Evolutionary conservation across 305 asterid genomes (phyloP).

Genomic region (Rubia peregrina): DNA sequence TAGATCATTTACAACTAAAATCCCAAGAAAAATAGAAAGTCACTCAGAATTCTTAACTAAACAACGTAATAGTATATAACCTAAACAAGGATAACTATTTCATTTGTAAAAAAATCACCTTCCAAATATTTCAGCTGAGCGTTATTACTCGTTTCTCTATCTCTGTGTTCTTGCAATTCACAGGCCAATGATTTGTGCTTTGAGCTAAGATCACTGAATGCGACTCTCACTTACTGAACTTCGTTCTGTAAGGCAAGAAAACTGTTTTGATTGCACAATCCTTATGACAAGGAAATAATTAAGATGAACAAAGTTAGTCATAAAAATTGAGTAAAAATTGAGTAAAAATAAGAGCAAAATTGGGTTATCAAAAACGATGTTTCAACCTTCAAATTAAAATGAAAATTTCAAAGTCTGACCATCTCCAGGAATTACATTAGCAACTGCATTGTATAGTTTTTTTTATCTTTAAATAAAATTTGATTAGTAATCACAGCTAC

Average conservation of each 20-base stretch:
- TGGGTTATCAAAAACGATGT: not conserved
- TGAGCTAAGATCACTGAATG: slow-evolving; percentile 53
- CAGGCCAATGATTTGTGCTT: slow-evolving; percentile 70
- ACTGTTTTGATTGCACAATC: slow-evolving; percentile 43
- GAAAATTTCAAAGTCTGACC: slow-evolving; percentile 38
- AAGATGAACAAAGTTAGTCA: not conserved
- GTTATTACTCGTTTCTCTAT: slow-evolving; percentile 71
- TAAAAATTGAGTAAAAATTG: too few species aligned
- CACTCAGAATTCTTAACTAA: not conserved
- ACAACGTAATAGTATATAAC: not conserved
- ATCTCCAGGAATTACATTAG: slow-evolving; percentile 39
- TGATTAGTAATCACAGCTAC: slow-evolving; percentile 51
- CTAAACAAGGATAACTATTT: not conserved
- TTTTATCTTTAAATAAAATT: slow-evolving; percentile 47
- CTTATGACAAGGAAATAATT: slow-evolving; percentile 31
- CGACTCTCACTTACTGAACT: slow-evolving; percentile 53
- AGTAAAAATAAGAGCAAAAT: not conserved
- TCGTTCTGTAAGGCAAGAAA: slow-evolving; percentile 47
- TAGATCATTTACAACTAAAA: not conserved
- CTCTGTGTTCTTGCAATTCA: slow-evolving; percentile 67
- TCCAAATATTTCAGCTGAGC: slow-evolving; percentile 54
- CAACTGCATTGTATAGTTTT: slow-evolving; percentile 39
- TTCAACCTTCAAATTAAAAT: slow-evolving; percentile 12
- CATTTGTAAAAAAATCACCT: slow-evolving; percentile 37
- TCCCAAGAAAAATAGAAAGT: not conserved